phyloP scores from a whole-genome alignment of 2,329 filamentous ascomycete genomes.

The Exophiala bonariae region DNA sequence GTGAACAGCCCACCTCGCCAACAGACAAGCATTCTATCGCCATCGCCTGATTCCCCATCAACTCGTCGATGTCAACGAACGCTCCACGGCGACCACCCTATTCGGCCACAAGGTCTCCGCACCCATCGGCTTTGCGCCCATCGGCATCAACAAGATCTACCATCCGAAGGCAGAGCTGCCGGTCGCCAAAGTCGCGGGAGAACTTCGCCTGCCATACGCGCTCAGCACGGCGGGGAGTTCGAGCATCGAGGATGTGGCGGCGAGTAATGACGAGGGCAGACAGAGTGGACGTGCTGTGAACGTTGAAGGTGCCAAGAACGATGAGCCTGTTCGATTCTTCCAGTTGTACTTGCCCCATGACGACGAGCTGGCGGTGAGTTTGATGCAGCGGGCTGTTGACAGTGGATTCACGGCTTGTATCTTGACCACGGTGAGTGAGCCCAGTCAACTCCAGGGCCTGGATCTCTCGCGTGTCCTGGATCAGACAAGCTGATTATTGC shows the following conservation, averaged over 20 bases:
- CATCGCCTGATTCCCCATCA: conserved; percentile 63
- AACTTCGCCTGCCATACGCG: conserved; percentile 60
- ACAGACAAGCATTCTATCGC: conserved; percentile 64
- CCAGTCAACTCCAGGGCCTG: no score
- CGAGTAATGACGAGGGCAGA: conserved; percentile 51
- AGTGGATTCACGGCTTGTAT: conserved; percentile 59
- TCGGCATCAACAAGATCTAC: conserved; percentile 68
- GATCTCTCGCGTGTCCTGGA: no score
- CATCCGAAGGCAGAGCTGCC: conserved; percentile 58
- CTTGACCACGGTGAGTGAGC: conserved; percentile 46
- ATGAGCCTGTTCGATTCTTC: no score
- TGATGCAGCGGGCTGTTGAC: conserved; percentile 56
- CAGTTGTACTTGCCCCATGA: conserved; percentile 67
- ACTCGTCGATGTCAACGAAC: conserved; percentile 61
- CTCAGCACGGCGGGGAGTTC: conserved; percentile 59
- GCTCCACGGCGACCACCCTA: conserved; percentile 58
- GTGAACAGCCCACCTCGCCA: conserved; percentile 58
- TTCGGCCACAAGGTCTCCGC: conserved; percentile 61
- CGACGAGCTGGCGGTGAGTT: conserved; percentile 57
- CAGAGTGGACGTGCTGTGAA: conserved; percentile 12
- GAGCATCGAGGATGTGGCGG: conserved; percentile 59
- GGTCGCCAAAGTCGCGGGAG: conserved; percentile 60
- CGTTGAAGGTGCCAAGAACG: conserved; percentile 28
- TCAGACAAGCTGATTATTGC: no score
- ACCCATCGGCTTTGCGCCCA: conserved; percentile 64